Evolutionary conservation across 768 basidiomycete species (phyloP), one percentile per base, ranked within the genome.

Genomic region (Sarcodon sp.): DNA sequence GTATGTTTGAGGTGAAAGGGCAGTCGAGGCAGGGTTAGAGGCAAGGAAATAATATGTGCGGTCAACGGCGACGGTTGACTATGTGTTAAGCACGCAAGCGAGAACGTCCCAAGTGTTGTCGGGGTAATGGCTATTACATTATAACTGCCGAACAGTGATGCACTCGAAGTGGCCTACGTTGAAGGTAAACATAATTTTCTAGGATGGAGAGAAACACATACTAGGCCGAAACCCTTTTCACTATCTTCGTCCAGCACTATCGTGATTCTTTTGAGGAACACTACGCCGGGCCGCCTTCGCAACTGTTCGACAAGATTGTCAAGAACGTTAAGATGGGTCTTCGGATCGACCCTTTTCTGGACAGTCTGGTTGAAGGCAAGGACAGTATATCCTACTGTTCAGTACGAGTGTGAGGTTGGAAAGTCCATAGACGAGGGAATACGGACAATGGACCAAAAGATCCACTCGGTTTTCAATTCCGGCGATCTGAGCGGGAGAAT

Each of bases 1-100:
- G 89, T 90, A 57, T 89, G 87, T 57, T 86, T 89, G 57, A 92
- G 70, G 54, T 83, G 73, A 59, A 83, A 92, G 1, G 86, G 79
- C 1, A 88, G 74, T 10, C 88, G 78, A 0, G 87, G 83, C 0
- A 79, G 70, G 0, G 85, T 83, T 13, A 91, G 70, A 6, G 88
- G 88, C 31, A 91, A 68, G 0, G 83, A 70, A 48, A 93, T 86
- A 49, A 93, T 76, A 57, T 90, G 87, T 0, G 86, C 77, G 4
- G 89, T 87, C 39, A 86, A 65, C 0, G 78, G 73, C 0, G 86
- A 84, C 2, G 90, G 87, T 33, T 73, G 69, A 32, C 77, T 81
- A 54, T 91, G 83, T 0, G 85, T 84, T 13, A 92, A 72, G 51
- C 88, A 90, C 5, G 88, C 87, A 13, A 76, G 70, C 0, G 84